phyloP scores from a whole-genome alignment of 306 rosid species.

The Lathyrus aphaca region DNA sequence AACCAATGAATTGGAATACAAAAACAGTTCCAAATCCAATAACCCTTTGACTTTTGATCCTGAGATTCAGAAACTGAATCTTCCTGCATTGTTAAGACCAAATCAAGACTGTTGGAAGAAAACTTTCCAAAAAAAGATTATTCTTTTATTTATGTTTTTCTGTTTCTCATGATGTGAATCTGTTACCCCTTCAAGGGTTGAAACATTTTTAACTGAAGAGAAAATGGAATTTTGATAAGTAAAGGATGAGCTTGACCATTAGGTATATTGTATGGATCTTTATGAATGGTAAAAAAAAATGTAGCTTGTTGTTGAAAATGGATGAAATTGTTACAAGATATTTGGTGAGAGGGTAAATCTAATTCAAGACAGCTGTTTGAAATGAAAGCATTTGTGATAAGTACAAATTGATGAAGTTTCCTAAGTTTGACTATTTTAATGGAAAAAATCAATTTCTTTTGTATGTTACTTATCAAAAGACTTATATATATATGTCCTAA shows the following conservation, averaged over 20 bases:
- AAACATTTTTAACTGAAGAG: not conserved
- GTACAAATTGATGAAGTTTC: not conserved
- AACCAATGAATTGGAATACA: slow-evolving; percentile 68
- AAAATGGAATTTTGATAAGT: not conserved
- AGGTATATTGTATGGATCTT: not conserved
- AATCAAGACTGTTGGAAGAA: slow-evolving; percentile 15
- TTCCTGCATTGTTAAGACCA: slow-evolving; percentile 55
- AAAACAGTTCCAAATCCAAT: slow-evolving; percentile 43
- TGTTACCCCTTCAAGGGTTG: not conserved
- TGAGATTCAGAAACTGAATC: slow-evolving; percentile 36
- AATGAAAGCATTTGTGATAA: not conserved
- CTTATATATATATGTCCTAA: not conserved
- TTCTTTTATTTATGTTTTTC: not conserved
- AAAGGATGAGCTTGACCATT: slow-evolving; percentile 29
- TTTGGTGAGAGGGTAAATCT: not conserved
- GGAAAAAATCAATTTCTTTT: not conserved
- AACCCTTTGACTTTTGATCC: slow-evolving; percentile 48
- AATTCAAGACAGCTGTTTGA: slow-evolving; percentile 8
- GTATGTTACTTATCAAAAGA: not conserved
- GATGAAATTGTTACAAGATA: not conserved
- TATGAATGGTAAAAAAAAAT: not conserved
- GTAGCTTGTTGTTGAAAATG: not conserved
- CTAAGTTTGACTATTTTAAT: not conserved
- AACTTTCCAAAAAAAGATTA: not conserved
- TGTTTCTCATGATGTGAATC: not conserved